Evolutionary conservation across 805 yeast genomes (phyloP).

Genomic region (Kazachstania viticola): DNA sequence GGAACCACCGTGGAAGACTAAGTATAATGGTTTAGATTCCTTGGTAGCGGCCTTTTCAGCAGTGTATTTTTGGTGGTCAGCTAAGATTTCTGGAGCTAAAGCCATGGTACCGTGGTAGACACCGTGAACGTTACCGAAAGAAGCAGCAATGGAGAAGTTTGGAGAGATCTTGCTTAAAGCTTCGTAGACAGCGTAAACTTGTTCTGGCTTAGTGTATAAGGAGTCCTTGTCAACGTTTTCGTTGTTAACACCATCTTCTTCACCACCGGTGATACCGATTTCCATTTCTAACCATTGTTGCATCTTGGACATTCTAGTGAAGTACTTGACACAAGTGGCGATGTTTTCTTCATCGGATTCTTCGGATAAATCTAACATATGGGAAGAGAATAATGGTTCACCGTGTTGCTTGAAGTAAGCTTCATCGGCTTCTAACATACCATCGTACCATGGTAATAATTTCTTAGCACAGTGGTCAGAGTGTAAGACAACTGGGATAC

Average conservation of each 20-base stretch:
- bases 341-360: slow-evolving; percentile 95
- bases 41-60: slow-evolving; percentile 47
- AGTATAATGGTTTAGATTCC: slow-evolving; percentile 64
- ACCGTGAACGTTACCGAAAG: slow-evolving; percentile 99
- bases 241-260: slow-evolving; percentile 99
- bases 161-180: slow-evolving; percentile 87
- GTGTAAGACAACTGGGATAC: slow-evolving; percentile 93
- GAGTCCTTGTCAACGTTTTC: slow-evolving; percentile 79
- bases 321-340: slow-evolving; percentile 86
- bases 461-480: slow-evolving; percentile 99
- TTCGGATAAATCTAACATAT: slow-evolving; percentile 96
- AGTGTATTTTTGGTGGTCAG: slow-evolving; percentile 90
- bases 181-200: slow-evolving; percentile 82
- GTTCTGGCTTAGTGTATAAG: slow-evolving; percentile 90
- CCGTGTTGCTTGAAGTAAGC: slow-evolving; percentile 77
- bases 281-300: slow-evolving; percentile 99
- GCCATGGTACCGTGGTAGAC: slow-evolving; percentile 98
- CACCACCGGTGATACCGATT: slow-evolving; percentile 99
- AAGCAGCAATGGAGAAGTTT: slow-evolving; percentile 98
- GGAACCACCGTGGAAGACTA: slow-evolving; percentile 99
- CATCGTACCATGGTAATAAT: slow-evolving; percentile 96
- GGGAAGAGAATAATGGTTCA: slow-evolving; percentile 95
- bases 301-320: slow-evolving; percentile 86
- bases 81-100: slow-evolving; percentile 84
- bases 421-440: slow-evolving; percentile 95